A percentile compares a stretch with the other conserved stretches of the same genome.
Conservation (phyloP, 352 stramenopile species). For the Ochromonadaceae sp. region DNA sequence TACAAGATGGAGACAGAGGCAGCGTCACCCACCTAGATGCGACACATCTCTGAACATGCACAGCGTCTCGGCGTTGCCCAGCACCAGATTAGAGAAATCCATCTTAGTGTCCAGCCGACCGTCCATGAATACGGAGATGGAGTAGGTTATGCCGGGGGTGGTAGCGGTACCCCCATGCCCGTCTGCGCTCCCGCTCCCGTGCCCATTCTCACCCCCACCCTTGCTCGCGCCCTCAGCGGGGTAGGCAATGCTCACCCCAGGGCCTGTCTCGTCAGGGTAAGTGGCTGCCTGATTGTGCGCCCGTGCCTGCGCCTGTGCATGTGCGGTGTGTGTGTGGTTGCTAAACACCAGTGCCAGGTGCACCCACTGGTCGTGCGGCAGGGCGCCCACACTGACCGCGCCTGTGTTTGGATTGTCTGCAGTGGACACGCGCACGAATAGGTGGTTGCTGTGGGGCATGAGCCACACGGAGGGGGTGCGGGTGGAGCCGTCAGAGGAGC, state of each 20-base stretch:
- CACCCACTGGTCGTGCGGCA: conserved; percentile 44
- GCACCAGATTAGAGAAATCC: conserved; percentile 22
- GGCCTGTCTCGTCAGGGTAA: too few relatives aligned
- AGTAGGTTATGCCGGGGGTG: neutral
- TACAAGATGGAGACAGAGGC: conserved; percentile 46
- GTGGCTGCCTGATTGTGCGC: too few relatives aligned
- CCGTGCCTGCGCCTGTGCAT: too few relatives aligned
- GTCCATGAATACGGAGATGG: neutral
- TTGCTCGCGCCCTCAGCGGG: too few relatives aligned
- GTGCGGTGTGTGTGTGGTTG: too few relatives aligned
- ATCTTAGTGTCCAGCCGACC: neutral
- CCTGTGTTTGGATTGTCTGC: conserved; percentile 40
- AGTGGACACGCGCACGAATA: conserved; percentile 54
- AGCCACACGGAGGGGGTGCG: conserved; percentile 61
- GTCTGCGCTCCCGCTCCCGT: too few relatives aligned
- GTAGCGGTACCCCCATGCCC: too few relatives aligned
- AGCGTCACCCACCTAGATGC: conserved; percentile 44
- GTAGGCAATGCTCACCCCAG: too few relatives aligned
- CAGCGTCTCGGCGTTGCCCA: conserved; percentile 43
- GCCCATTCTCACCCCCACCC: too few relatives aligned
- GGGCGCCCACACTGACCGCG: neutral
- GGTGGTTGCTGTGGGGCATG: conserved; percentile 40
- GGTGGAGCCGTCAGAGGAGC: conserved; percentile 36
- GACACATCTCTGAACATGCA: conserved; percentile 48
- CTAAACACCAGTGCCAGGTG: conserved; percentile 50